phyloP scores from a whole-genome alignment of 2,329 filamentous ascomycete species.

The Xylaria sp. region DNA sequence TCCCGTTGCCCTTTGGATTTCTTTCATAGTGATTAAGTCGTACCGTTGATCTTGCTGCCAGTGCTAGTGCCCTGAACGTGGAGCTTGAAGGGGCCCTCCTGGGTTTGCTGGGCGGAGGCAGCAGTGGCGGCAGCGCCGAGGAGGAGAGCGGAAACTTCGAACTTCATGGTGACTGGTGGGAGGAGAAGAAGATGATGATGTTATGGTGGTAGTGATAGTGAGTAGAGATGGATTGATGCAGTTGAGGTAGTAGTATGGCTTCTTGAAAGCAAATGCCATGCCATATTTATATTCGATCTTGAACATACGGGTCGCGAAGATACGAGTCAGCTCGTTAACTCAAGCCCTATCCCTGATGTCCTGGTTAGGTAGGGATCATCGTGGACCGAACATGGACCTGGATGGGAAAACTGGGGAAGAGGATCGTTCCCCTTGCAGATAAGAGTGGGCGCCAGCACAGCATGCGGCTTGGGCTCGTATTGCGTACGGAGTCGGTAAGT shows the following conservation, averaged over 20 bases:
- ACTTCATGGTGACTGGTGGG: slow-evolving; percentile 28
- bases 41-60: slow-evolving; percentile 29
- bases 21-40: not conserved
- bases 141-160: slow-evolving; percentile 24
- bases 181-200: not conserved
- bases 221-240: not conserved
- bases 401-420: not conserved
- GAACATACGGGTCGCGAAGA: too few relatives aligned
- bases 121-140: slow-evolving; percentile 28
- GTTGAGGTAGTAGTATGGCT: not conserved
- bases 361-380: not conserved
- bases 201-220: not conserved
- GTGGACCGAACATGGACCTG: not conserved
- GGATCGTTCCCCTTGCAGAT: not conserved
- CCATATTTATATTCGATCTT: not conserved
- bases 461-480: not conserved
- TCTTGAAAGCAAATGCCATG: not conserved
- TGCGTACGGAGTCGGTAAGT: not conserved
- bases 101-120: slow-evolving; percentile 30
- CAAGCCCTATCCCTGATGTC: not conserved
- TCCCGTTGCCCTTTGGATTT: not conserved
- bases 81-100: slow-evolving; percentile 33
- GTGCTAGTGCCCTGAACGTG: slow-evolving; percentile 27
- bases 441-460: not conserved
- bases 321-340: too few relatives aligned